Percentiles rank a stretch among this genome's conserved stretches.
These are phyloP conservation scores for Parafenestella ontariensis DNA, from an alignment of 2,329 filamentous ascomycete species.

Conservation along the genomic window DNA sequence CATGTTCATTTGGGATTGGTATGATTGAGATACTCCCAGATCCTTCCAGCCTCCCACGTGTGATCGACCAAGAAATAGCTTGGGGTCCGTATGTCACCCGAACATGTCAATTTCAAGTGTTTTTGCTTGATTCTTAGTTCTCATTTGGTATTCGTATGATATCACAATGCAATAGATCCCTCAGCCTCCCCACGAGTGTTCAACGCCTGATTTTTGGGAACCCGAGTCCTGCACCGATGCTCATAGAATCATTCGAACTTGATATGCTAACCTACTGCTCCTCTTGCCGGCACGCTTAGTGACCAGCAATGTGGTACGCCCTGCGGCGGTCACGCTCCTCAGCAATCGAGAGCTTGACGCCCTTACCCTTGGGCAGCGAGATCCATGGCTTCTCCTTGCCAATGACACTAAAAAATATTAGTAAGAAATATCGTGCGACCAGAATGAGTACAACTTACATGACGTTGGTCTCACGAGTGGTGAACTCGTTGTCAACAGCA, in stretches of 20 bases:
- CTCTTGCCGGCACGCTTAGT: constrained; percentile 47
- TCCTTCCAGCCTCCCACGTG: too few species aligned
- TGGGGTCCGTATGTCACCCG: too few species aligned
- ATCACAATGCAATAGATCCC: constrained; percentile 41
- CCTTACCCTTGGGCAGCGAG: constrained; percentile 99
- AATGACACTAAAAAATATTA: constrained; percentile 68
- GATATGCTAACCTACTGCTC: constrained; percentile 33
- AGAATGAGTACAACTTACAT: constrained; percentile 59
- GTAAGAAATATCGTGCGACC: neutral
- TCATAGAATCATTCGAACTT: constrained; percentile 38
- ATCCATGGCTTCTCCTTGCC: constrained; percentile 99
- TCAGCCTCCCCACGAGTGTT: constrained; percentile 41
- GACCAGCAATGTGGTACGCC: constrained; percentile 66
- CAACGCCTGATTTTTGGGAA: constrained; percentile 46
- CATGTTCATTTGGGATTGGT: too few species aligned
- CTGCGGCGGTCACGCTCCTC: constrained; percentile 99
- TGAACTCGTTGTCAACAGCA: constrained; percentile 99
- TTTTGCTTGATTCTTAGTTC: constrained; percentile 24
- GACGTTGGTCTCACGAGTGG: constrained; percentile 99
- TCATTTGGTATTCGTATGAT: constrained; percentile 42
- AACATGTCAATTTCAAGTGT: constrained; percentile 16
- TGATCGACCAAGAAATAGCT: too few species aligned
- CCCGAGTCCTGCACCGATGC: constrained; percentile 34
- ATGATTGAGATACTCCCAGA: too few species aligned
- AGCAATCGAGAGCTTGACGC: constrained; percentile 96